phyloP scores from a whole-genome alignment of 148 eudicot genomes.

The Chenopodium formosanum region DNA sequence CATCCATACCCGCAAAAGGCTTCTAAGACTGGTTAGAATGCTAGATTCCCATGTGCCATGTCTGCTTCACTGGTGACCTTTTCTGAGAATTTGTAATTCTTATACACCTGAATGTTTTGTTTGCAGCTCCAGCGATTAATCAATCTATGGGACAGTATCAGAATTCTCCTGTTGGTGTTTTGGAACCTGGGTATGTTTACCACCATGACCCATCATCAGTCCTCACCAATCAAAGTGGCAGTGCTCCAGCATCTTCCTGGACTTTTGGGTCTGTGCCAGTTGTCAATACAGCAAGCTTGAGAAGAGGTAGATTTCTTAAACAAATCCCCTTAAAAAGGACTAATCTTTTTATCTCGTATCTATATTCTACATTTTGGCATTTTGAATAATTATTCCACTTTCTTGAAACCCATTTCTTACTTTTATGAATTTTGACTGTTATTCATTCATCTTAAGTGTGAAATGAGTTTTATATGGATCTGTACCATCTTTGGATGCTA shows the following conservation, averaged over 20 bases:
- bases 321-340: background rate
- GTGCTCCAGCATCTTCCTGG: constrained; percentile 34
- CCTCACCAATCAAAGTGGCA: constrained; percentile 23
- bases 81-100: constrained; percentile 12
- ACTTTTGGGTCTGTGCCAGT: constrained; percentile 30
- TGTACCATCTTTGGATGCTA: background rate
- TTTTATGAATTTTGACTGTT: background rate
- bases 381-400: background rate
- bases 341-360: background rate
- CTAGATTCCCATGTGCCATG: background rate
- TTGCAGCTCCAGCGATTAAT: constrained; percentile 28
- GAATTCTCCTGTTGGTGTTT: constrained; percentile 25
- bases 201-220: constrained; percentile 35
- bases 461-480: background rate
- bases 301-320: constrained; percentile 26
- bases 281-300: constrained; percentile 26
- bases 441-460: background rate
- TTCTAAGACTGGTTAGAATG: constrained; percentile 42
- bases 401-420: background rate
- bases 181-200: constrained; percentile 35
- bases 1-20: constrained; percentile 74
- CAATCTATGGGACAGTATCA: constrained; percentile 31
- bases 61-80: background rate
- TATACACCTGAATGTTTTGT: background rate
- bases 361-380: background rate